phyloP scores from a whole-genome alignment of 106 monocot genomes.

The Iris macrosiphon region DNA sequence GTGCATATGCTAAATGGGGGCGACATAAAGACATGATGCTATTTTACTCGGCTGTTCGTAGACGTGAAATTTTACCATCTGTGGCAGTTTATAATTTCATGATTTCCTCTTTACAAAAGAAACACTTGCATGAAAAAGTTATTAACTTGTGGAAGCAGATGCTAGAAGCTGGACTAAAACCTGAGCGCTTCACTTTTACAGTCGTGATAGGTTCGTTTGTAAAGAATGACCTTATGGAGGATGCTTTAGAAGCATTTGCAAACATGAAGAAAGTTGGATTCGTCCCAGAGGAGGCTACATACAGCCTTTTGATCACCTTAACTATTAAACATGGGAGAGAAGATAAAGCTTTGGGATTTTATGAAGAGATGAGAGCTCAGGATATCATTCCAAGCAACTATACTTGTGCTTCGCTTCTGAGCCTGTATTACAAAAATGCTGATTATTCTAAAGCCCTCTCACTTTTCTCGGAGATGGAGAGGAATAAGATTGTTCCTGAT shows the following conservation, averaged over 20 bases:
- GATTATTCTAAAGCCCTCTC: constrained; percentile 85
- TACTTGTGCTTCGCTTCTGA: constrained; percentile 73
- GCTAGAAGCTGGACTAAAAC: constrained; percentile 45
- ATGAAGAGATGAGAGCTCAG: constrained; percentile 67
- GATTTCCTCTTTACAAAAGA: constrained; percentile 94
- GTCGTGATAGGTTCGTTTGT: constrained; percentile 63
- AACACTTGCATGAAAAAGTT: constrained; percentile 65
- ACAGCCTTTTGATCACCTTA: constrained; percentile 63
- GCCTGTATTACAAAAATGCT: constrained; percentile 56
- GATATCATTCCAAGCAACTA: constrained; percentile 75
- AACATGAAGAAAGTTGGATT: constrained; percentile 62
- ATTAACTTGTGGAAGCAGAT: constrained; percentile 74
- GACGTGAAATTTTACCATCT: constrained; percentile 61
- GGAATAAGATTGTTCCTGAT: constrained; percentile 57
- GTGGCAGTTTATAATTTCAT: constrained; percentile 92
- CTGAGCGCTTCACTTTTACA: constrained; percentile 74
- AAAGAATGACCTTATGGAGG: constrained; percentile 42
- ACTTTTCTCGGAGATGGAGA: constrained; percentile 79
- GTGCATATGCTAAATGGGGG: constrained; percentile 95
- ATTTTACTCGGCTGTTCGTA: constrained; percentile 73
- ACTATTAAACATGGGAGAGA: constrained; percentile 40
- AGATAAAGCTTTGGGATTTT: constrained; percentile 56
- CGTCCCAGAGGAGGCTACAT: constrained; percentile 74
- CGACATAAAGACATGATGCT: constrained; percentile 79
- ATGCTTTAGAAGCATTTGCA: constrained; percentile 55